phyloP scores from a whole-genome alignment of 768 basidiomycete genomes.

The Xerocomellus chrysenteron region DNA sequence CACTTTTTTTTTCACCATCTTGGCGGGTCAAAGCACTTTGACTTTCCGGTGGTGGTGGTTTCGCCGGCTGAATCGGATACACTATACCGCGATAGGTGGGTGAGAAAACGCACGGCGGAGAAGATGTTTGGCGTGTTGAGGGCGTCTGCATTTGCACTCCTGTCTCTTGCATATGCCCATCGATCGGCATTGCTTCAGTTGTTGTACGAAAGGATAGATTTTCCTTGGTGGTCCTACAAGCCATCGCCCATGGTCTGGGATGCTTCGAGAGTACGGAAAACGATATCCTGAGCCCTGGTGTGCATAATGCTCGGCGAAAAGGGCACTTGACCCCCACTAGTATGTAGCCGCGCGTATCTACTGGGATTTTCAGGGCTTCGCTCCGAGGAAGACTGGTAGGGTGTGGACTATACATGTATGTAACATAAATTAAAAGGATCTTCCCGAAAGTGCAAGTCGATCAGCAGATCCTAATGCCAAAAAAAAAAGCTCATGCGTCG shows the following conservation, averaged over 20 bases:
- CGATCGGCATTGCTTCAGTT: constrained; percentile 4
- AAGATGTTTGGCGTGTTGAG: constrained; percentile 2
- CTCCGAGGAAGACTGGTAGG: not conserved
- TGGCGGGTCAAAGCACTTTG: no score
- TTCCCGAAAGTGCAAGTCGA: not conserved
- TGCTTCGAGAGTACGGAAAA: not conserved
- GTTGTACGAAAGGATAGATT: constrained; percentile 3
- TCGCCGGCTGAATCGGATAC: constrained; percentile 34
- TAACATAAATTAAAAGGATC: constrained; percentile 24
- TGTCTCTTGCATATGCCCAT: constrained; percentile 8
- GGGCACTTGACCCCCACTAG: no score
- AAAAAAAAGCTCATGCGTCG: constrained; percentile 19
- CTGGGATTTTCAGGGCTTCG: not conserved
- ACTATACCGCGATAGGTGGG: constrained; percentile 39
- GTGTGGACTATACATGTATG: constrained; percentile 5
- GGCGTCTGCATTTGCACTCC: not conserved
- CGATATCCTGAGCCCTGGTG: not conserved
- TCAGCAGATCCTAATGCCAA: not conserved
- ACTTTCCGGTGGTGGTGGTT: constrained; percentile 34
- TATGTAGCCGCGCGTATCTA: not conserved
- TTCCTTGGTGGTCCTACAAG: not conserved
- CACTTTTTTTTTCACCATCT: no score
- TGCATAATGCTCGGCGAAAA: not conserved
- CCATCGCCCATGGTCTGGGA: not conserved
- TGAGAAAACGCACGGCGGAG: constrained; percentile 3